Evolutionary conservation across 331 rosid species (phyloP).

Genomic region (Pyracantha coccinea): DNA sequence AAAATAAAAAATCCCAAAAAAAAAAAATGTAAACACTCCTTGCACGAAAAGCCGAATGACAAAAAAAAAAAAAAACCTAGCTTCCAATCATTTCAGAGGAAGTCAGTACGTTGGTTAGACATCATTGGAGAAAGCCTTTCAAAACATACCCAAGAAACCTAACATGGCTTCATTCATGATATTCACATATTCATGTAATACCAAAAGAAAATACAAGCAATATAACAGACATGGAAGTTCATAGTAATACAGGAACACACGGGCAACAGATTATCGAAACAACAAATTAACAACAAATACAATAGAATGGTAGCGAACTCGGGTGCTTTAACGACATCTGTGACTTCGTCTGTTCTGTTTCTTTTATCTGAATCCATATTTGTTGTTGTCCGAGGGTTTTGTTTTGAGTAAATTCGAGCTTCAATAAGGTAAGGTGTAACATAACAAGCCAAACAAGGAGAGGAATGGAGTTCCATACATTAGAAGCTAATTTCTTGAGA

Average conservation of each 20-base stretch:
- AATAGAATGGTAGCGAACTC: not conserved
- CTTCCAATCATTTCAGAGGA: no score
- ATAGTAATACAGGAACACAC: not conserved
- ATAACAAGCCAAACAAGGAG: not conserved
- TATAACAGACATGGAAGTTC: not conserved
- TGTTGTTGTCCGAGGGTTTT: not conserved
- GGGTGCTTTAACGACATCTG: not conserved
- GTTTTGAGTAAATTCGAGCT: not conserved
- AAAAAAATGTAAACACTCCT: not conserved
- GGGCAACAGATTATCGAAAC: not conserved
- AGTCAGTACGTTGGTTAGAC: no score
- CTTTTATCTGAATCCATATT: not conserved
- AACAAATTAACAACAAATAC: not conserved
- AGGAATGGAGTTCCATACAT: not conserved
- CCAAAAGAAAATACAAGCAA: not conserved
- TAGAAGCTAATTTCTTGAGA: not conserved
- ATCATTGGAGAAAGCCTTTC: no score
- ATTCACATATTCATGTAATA: not conserved
- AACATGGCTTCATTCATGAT: not conserved
- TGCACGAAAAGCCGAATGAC: no score
- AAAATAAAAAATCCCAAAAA: not conserved
- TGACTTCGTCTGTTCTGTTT: no score
- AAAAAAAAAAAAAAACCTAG: no score
- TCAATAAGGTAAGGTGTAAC: not conserved
- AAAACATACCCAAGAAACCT: not conserved